Percentiles rank a stretch among this genome's conserved stretches.
Conservation (phyloP, 768 basidiomycete species). For the Stropharia rugosoannulata region DNA sequence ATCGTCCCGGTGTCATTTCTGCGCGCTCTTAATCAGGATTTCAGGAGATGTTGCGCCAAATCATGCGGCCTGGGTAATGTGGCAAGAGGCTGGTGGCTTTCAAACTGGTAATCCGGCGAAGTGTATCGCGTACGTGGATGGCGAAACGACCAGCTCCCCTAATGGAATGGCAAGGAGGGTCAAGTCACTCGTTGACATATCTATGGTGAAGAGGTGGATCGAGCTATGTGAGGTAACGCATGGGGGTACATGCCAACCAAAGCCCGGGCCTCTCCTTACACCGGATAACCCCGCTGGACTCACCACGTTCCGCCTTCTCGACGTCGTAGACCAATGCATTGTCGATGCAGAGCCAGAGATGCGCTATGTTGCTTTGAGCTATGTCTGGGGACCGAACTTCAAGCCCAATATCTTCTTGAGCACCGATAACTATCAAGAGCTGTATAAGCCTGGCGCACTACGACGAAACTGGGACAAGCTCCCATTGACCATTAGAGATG, state of each 20-base stretch:
- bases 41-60: too few species aligned
- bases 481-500: constrained; percentile 4
- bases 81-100: too few species aligned
- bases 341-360: neutral
- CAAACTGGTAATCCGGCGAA: too few species aligned
- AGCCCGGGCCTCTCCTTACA: neutral
- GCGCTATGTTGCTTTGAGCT: constrained; percentile 6
- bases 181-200: neutral
- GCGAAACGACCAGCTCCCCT: too few species aligned
- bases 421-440: neutral
- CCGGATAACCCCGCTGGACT: constrained; percentile 3
- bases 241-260: neutral
- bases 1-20: too few species aligned
- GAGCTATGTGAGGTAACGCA: neutral
- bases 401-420: neutral
- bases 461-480: neutral
- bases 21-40: too few species aligned
- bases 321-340: constrained; percentile 1
- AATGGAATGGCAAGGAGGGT: constrained; percentile 3
- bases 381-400: constrained; percentile 5
- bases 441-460: neutral
- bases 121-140: too few species aligned
- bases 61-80: too few species aligned
- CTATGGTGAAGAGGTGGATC: constrained; percentile 7
- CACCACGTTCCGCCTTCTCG: constrained; percentile 2